Percentiles rank a stretch among this genome's conserved stretches.
phyloP scores from a whole-genome alignment of 1,284 basidiomycete species.

The Lignosus rhinocerotis region DNA sequence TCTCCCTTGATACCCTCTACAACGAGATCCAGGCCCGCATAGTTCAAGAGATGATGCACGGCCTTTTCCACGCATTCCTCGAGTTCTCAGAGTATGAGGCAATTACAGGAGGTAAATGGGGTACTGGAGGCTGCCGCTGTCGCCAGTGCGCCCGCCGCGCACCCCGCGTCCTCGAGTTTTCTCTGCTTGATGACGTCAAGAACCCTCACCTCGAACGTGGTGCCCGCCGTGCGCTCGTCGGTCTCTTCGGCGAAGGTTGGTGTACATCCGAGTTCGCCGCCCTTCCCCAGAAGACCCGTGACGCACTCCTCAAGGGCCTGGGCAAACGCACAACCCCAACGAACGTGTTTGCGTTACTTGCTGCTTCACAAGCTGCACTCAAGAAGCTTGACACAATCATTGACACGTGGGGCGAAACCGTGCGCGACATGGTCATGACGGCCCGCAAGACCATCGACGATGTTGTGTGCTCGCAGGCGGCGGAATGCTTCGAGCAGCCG shows the following conservation, averaged over 20 bases:
- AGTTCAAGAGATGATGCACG: constrained; percentile 86
- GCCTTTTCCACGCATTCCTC: constrained; percentile 80
- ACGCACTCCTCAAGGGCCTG: constrained; percentile 70
- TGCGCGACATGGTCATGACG: constrained; percentile 62
- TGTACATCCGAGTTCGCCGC: constrained; percentile 75
- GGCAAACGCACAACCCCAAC: constrained; percentile 61
- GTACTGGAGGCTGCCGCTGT: constrained; percentile 77
- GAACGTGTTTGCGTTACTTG: constrained; percentile 69
- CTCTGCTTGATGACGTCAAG: constrained; percentile 71
- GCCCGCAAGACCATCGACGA: constrained; percentile 64
- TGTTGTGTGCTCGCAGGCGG: constrained; percentile 57
- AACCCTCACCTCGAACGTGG: constrained; percentile 71
- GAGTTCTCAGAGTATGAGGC: constrained; percentile 75
- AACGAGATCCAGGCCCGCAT: constrained; percentile 82
- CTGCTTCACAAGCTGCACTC: constrained; percentile 64
- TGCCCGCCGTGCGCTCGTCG: constrained; percentile 72
- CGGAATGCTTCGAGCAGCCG: constrained; percentile 61
- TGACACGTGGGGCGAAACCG: constrained; percentile 67
- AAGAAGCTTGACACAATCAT: constrained; percentile 54
- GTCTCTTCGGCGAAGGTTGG: constrained; percentile 86
- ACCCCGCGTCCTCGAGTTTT: constrained; percentile 81
- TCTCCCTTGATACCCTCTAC: constrained; percentile 75
- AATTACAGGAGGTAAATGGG: constrained; percentile 72
- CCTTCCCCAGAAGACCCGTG: constrained; percentile 66
- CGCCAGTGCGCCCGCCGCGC: constrained; percentile 77